Base-by-base conservation (phyloP, 768 basidiomycete genomes). In the Kwoniella dendrophila region DNA sequence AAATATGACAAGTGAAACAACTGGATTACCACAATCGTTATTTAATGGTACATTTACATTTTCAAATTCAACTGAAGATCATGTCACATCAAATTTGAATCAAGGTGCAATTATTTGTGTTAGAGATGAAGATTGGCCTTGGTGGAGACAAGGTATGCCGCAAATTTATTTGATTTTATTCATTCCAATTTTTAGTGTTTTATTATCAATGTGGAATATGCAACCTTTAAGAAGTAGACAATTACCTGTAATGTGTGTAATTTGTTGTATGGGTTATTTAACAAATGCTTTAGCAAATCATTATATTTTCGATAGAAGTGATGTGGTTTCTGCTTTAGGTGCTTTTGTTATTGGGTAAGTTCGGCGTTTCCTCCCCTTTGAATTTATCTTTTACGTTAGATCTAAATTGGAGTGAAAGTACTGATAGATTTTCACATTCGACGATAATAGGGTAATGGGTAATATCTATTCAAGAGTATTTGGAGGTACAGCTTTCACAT, bases 121-220 rank as follows among this genome's bases (percentile, higher is more conserved):
- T 67, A 86, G 92, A 10, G 85, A 86, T 8, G 71, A 82, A 5
- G 74, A 73, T 27, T 85, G 85, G 78, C 81, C 86, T 22, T 92
- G 90, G 90, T 90, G 84, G 74, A 84, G 88, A n/a, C 89, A 87
- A 69, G 85, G 87, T 1, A 89, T 90, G 79, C 92, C 92, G 1
- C 81, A 82, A 90, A 89, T 81, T 87, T 73, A 70, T 36, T 52
- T 74, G 27, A 63, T 75, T 48, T 36, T 66, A 20, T 61, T 73
- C 40, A 73, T 78, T 3, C 76, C 76, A 5, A 47, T 71, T 22
- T 73, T 76, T 56, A 70, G 89, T 38, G 77, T 85, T 34, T 73
- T 89, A 24, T 86, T 88, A 3, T 90, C 89, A 20, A 82, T 92
- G 38, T 83, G 85, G 54, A 91, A 92, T 75, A 80, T 89, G 63